Percentiles rank a stretch among this genome's conserved stretches.
Conservation (phyloP, 2,329 filamentous ascomycete genomes). For the Penicillium sp. region DNA sequence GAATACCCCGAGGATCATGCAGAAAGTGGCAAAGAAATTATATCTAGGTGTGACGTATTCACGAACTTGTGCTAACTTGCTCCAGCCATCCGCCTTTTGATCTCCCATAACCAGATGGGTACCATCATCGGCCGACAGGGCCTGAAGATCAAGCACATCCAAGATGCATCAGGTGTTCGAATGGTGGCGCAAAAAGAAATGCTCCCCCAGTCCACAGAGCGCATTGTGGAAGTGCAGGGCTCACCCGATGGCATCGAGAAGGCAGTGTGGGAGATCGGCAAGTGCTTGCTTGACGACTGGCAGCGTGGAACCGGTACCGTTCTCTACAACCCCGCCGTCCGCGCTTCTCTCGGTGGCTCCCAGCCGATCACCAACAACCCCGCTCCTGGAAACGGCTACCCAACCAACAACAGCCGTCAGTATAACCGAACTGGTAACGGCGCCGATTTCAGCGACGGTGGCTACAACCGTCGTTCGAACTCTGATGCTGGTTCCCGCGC, state of each 20-base stretch:
- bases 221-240: slow-evolving; percentile 95
- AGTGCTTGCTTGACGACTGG: slow-evolving; percentile 97
- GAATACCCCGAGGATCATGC: not conserved
- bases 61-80: slow-evolving; percentile 17
- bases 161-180: slow-evolving; percentile 92
- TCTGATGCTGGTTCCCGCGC: slow-evolving; percentile 78
- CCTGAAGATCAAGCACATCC: slow-evolving; percentile 99
- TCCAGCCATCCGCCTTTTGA: slow-evolving; percentile 91
- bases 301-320: slow-evolving; percentile 96
- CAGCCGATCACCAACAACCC: slow-evolving; percentile 56
- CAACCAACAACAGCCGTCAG: slow-evolving; percentile 64
- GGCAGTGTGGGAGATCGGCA: slow-evolving; percentile 97
- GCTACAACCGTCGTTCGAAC: slow-evolving; percentile 78
- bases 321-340: slow-evolving; percentile 93
- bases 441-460: slow-evolving; percentile 89
- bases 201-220: slow-evolving; percentile 97
- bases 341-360: slow-evolving; percentile 69
- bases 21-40: not conserved
- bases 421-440: slow-evolving; percentile 94
- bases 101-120: slow-evolving; percentile 99
- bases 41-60: not conserved
- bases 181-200: slow-evolving; percentile 99
- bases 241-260: slow-evolving; percentile 94
- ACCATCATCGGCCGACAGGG: slow-evolving; percentile 97
- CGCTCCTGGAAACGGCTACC: slow-evolving; percentile 49